A percentile compares a stretch with the other conserved stretches of the same genome.
Conservation (phyloP, 192 early-diverging fungal genomes). For the Coemansia sp. region DNA sequence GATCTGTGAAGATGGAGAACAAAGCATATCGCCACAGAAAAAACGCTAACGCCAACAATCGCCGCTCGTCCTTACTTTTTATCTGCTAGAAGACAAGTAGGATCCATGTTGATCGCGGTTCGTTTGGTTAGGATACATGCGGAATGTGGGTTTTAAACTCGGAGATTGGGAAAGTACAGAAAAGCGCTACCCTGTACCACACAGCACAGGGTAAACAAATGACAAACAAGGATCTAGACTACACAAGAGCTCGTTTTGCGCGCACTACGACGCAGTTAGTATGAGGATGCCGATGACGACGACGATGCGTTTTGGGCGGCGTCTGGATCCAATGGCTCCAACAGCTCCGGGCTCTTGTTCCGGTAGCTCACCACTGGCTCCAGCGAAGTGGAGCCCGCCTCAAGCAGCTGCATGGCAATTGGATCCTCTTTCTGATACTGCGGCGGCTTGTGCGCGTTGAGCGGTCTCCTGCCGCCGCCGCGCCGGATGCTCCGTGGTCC, state of each 20-base stretch:
- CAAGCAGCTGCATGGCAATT: slow-evolving; percentile 48
- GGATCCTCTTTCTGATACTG: slow-evolving; percentile 51
- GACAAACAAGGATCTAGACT: too few species aligned
- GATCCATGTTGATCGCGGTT: too few species aligned
- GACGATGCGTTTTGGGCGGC: slow-evolving; percentile 3
- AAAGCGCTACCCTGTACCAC: too few species aligned
- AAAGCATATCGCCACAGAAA: too few species aligned
- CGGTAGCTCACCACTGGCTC: slow-evolving; percentile 39
- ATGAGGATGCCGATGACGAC: slow-evolving; percentile 5
- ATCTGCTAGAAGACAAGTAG: too few species aligned
- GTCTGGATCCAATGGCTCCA: slow-evolving; percentile 2
- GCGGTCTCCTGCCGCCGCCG: slow-evolving; percentile 15
- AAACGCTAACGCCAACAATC: too few species aligned
- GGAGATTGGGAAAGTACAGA: too few species aligned
- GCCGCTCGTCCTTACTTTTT: too few species aligned
- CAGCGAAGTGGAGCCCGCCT: slow-evolving; percentile 47
- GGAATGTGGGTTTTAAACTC: too few species aligned
- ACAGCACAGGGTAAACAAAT: too few species aligned
- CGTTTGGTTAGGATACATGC: too few species aligned
- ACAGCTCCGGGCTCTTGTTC: slow-evolving; percentile 34
- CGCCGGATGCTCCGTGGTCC: slow-evolving; percentile 7
- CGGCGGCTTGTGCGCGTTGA: slow-evolving; percentile 26
- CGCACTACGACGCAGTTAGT: not conserved
- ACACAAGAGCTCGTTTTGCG: not conserved
- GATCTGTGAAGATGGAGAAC: not conserved